Percentiles rank a stretch among this genome's conserved stretches.
Evolutionary conservation across 2,329 filamentous ascomycete species (phyloP).

Genomic region (Alternaria sp.): DNA sequence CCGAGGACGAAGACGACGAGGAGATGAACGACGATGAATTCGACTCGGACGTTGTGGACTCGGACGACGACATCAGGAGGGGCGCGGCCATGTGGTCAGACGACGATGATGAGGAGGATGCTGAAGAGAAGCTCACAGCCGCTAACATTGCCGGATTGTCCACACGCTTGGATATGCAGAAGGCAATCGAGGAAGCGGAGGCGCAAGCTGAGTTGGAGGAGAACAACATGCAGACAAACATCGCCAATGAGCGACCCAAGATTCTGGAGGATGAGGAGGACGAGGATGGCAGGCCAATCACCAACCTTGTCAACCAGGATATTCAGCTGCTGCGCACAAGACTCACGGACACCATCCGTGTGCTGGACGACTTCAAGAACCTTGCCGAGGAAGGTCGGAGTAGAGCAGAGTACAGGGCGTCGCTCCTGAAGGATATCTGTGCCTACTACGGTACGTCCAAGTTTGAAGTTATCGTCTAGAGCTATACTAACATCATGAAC

Average conservation of each 20-base stretch:
- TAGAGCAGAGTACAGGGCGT: slow-evolving; percentile 84
- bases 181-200: slow-evolving; percentile 80
- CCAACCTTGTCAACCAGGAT: slow-evolving; percentile 77
- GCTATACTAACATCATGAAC: background rate
- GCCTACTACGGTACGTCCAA: slow-evolving; percentile 75
- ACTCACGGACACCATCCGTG: slow-evolving; percentile 91
- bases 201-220: slow-evolving; percentile 88
- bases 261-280: slow-evolving; percentile 69
- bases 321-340: slow-evolving; percentile 86
- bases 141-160: slow-evolving; percentile 96
- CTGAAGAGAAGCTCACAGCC: slow-evolving; percentile 88
- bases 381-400: slow-evolving; percentile 81
- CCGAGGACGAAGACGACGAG: slow-evolving; percentile 48
- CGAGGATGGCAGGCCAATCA: slow-evolving; percentile 63
- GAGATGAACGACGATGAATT: slow-evolving; percentile 53
- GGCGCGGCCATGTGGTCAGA: slow-evolving; percentile 84
- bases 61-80: slow-evolving; percentile 61
- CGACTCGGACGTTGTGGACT: slow-evolving; percentile 63
- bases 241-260: slow-evolving; percentile 71
- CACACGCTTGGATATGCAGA: slow-evolving; percentile 79
- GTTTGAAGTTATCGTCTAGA: background rate
- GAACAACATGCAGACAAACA: slow-evolving; percentile 89
- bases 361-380: slow-evolving; percentile 87
- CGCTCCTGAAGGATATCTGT: slow-evolving; percentile 90
- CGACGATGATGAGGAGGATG: slow-evolving; percentile 91